Evolutionary conservation across 257 asterid genomes (phyloP).

Genomic region (Knoxia roxburghii): DNA sequence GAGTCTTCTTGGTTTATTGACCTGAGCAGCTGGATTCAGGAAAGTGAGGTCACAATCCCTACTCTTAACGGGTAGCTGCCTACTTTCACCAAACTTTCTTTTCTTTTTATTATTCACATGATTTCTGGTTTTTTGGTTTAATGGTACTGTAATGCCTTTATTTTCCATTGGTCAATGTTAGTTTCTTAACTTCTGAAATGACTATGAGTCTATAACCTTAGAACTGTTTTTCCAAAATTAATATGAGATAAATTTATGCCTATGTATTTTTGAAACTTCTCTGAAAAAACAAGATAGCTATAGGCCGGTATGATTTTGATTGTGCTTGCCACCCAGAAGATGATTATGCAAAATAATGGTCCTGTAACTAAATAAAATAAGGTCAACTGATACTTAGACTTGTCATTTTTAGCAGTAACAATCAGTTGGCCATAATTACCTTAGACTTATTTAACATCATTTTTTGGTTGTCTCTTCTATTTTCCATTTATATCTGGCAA

Average conservation of each 20-base stretch:
- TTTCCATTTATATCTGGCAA: not conserved
- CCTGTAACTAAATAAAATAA: not conserved
- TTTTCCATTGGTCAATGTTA: not conserved
- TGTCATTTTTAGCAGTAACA: not conserved
- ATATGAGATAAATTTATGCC: not conserved
- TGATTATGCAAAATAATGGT: not conserved
- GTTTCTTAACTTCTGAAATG: not conserved
- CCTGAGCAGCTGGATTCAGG: conserved; percentile 60
- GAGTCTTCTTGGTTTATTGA: conserved; percentile 48
- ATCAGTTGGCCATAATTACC: not conserved
- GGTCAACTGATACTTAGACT: not conserved
- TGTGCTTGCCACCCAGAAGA: not conserved
- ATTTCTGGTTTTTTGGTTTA: not conserved
- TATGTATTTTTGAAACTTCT: not conserved
- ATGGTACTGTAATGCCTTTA: not conserved
- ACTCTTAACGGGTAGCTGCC: conserved; percentile 71
- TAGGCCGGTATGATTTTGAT: not conserved
- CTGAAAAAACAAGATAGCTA: not conserved
- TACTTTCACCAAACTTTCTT: not conserved
- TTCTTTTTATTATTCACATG: not conserved
- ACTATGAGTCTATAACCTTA: not conserved
- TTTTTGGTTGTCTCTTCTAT: not conserved
- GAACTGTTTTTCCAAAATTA: too few relatives aligned
- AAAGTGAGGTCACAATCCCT: conserved; percentile 69
- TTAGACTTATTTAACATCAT: not conserved